Evolutionary conservation across 164 flowering plant species (phyloP).

Genomic region (Tetracentron sinense): DNA sequence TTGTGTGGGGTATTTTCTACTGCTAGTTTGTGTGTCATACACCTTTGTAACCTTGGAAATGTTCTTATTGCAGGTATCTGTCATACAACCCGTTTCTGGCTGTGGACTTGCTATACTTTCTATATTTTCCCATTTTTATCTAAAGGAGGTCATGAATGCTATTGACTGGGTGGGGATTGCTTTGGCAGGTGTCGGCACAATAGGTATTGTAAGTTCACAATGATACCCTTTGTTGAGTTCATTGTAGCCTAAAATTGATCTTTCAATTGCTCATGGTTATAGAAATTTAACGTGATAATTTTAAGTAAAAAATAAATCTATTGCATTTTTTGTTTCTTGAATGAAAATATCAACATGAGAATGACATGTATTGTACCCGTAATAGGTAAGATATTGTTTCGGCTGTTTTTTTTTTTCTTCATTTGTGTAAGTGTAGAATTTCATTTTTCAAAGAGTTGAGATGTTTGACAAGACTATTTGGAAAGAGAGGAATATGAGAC

Average conservation of each 20-base stretch:
- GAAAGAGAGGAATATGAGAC: too few species aligned
- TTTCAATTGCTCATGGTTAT: not conserved
- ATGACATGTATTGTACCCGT: too few species aligned
- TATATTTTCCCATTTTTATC: constrained; percentile 89
- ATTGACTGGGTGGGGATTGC: constrained; percentile 91
- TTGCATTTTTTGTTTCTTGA: not conserved
- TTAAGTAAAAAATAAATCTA: not conserved
- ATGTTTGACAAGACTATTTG: too few species aligned
- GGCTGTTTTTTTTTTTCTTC: too few species aligned
- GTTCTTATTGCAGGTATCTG: constrained; percentile 68
- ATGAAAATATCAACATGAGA: not conserved
- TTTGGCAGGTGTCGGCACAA: constrained; percentile 92
- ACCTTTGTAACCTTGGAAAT: constrained; percentile 9
- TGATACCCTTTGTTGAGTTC: constrained; percentile 3
- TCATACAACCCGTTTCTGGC: constrained; percentile 98
- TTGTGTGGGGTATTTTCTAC: not conserved
- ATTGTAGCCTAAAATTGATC: not conserved
- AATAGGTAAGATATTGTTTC: too few species aligned
- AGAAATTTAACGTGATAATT: not conserved
- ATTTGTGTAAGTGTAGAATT: too few species aligned
- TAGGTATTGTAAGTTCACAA: constrained; percentile 77
- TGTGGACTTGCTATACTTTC: constrained; percentile 97
- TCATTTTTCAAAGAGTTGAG: too few species aligned
- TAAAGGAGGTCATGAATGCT: constrained; percentile 85
- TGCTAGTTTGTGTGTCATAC: not conserved